Percentiles rank a stretch among this genome's conserved stretches.
Conservation (phyloP, 2,329 filamentous ascomycete species). For the Penicillium italicum region DNA sequence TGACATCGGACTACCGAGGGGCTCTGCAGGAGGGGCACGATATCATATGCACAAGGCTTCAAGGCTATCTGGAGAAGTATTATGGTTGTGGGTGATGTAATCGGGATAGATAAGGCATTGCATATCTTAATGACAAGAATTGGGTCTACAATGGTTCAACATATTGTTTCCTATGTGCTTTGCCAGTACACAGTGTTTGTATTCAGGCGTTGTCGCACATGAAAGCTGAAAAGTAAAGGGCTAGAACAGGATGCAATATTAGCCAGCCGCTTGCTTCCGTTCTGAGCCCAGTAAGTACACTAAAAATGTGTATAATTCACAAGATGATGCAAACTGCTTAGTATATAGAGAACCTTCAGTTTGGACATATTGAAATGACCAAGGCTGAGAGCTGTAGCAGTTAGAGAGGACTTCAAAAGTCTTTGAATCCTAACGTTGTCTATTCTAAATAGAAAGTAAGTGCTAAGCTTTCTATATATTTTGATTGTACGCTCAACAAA, state of each 20-base stretch:
- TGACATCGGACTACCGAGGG: constrained; percentile 15
- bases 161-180: too few relatives aligned
- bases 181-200: background rate
- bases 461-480: background rate
- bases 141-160: background rate
- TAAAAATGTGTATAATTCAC: background rate
- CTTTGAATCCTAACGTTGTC: background rate
- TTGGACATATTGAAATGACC: background rate
- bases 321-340: background rate
- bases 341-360: background rate
- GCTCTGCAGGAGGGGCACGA: background rate
- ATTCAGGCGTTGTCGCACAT: too few relatives aligned
- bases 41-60: background rate
- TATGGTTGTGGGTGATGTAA: background rate
- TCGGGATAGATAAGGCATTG: background rate
- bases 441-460: background rate
- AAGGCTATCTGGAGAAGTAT: background rate
- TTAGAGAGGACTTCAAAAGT: background rate
- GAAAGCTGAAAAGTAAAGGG: background rate
- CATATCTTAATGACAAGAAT: background rate
- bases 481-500: background rate
- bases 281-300: too few relatives aligned
- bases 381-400: background rate
- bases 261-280: background rate
- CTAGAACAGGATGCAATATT: too few relatives aligned